A percentile compares a stretch with the other conserved stretches of the same genome.
These are phyloP conservation scores for Oryza coarctata DNA, from an alignment of 176 grass and related monocot species.

Conservation along the genomic window DNA sequence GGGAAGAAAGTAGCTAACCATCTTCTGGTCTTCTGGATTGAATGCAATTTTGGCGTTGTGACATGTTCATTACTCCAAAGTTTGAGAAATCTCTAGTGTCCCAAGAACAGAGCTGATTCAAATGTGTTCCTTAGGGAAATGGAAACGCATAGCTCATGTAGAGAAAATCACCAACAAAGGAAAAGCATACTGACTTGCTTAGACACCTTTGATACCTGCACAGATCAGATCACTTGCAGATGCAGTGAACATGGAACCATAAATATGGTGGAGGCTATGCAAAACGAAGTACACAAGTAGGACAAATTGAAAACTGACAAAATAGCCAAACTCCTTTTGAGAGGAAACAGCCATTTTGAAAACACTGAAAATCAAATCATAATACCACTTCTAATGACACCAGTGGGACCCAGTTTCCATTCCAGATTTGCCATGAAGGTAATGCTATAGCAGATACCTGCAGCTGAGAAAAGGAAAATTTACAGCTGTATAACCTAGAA, in stretches of 20 bases:
- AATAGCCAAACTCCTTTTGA: background rate
- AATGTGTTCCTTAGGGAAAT: background rate
- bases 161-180: background rate
- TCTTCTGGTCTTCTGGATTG: background rate
- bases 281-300: background rate
- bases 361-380: background rate
- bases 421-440: background rate
- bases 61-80: background rate
- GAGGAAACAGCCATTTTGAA: background rate
- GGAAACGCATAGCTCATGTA: background rate
- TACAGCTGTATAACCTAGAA: background rate
- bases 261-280: background rate
- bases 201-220: background rate
- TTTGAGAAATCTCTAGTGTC: background rate
- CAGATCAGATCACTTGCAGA: background rate
- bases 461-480: background rate
- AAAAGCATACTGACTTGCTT: background rate
- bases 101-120: background rate
- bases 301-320: background rate
- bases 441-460: slow-evolving; percentile 13
- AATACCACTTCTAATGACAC: background rate
- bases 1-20: slow-evolving; percentile 21
- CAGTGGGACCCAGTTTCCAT: background rate
- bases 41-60: background rate
- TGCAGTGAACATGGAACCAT: background rate